Conservation (phyloP, 495 filamentous ascomycete genomes). For the Neurospora tetrasperma region DNA sequence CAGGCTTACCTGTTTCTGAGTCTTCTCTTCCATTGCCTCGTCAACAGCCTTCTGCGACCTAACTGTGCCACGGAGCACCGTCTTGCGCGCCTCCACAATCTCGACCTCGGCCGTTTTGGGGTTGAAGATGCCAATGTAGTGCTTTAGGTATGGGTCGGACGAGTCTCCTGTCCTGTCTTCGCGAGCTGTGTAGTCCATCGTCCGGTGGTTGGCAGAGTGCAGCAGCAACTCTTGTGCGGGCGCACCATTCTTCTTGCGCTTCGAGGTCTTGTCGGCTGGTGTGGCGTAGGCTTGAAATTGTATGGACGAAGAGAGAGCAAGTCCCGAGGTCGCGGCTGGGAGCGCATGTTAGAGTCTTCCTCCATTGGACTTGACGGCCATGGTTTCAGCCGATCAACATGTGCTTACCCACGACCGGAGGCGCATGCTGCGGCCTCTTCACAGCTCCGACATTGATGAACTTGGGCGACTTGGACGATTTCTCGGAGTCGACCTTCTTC, state of each 20-base stretch:
- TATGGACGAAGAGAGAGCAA: conserved; percentile 45
- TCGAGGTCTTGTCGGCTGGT: conserved; percentile 31
- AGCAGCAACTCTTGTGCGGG: conserved; percentile 53
- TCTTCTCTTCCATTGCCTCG: conserved; percentile 30
- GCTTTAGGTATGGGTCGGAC: conserved; percentile 54
- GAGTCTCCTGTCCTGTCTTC: conserved; percentile 51
- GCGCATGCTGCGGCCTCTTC: conserved; percentile 44
- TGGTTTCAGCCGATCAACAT: neutral
- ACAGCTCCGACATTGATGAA: conserved; percentile 18
- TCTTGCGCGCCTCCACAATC: conserved; percentile 63
- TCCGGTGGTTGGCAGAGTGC: conserved; percentile 65
- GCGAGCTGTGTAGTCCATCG: conserved; percentile 70
- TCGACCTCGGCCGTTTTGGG: conserved; percentile 60
- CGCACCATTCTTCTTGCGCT: conserved; percentile 34
- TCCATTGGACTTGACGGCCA: neutral
- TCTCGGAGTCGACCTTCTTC: conserved; percentile 53
- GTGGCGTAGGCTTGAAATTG: conserved; percentile 56
- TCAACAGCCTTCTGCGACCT: conserved; percentile 38
- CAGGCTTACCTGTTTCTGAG: conserved; percentile 27
- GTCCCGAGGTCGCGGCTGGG: conserved; percentile 58
- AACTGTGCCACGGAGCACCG: conserved; percentile 57
- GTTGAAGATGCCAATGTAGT: conserved; percentile 84
- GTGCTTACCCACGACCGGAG: conserved; percentile 55
- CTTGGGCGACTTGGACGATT: conserved; percentile 45
- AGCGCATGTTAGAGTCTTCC: conserved; percentile 3